These are phyloP conservation scores for Macaranga tanarius DNA, from an alignment of 441 rosid genomes.

Conservation along the genomic window DNA sequence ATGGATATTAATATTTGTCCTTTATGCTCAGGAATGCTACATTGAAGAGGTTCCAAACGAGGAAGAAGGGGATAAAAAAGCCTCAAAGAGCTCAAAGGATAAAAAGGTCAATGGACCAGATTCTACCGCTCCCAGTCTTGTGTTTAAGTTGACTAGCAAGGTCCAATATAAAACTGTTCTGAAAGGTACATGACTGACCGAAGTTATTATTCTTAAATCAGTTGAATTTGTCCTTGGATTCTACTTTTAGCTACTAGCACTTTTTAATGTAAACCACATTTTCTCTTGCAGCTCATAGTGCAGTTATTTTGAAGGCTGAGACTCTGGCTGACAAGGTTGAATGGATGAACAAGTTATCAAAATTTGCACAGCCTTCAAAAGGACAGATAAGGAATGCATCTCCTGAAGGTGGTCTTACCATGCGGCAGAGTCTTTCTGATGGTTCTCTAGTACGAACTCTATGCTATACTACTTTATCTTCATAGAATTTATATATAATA, in stretches of 20 bases:
- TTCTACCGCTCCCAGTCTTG: constrained; percentile 50
- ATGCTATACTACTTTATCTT: constrained; percentile 29
- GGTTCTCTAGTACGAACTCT: constrained; percentile 86
- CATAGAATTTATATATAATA: constrained; percentile 28
- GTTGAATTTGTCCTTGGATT: constrained; percentile 8
- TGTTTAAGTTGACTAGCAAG: constrained; percentile 61
- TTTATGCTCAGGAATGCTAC: constrained; percentile 57
- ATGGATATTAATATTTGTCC: background rate
- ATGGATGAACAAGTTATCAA: constrained; percentile 79
- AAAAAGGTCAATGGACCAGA: constrained; percentile 76
- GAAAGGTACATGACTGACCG: constrained; percentile 44
- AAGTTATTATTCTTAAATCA: background rate
- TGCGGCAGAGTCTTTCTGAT: constrained; percentile 93
- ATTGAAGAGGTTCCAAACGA: constrained; percentile 67
- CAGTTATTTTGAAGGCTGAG: constrained; percentile 85
- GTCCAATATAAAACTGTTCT: constrained; percentile 64
- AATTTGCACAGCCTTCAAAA: constrained; percentile 52
- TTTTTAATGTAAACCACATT: background rate
- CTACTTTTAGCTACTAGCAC: constrained; percentile 3
- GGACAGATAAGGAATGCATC: constrained; percentile 51
- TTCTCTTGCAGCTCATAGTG: constrained; percentile 64
- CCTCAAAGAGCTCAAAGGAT: constrained; percentile 61
- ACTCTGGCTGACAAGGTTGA: constrained; percentile 73
- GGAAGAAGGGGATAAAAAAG: constrained; percentile 37
- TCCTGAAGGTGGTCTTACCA: constrained; percentile 39